A percentile compares a stretch with the other conserved stretches of the same genome.
Conservation (phyloP, 2,329 filamentous ascomycete genomes). For the Alternaria postmessia region DNA sequence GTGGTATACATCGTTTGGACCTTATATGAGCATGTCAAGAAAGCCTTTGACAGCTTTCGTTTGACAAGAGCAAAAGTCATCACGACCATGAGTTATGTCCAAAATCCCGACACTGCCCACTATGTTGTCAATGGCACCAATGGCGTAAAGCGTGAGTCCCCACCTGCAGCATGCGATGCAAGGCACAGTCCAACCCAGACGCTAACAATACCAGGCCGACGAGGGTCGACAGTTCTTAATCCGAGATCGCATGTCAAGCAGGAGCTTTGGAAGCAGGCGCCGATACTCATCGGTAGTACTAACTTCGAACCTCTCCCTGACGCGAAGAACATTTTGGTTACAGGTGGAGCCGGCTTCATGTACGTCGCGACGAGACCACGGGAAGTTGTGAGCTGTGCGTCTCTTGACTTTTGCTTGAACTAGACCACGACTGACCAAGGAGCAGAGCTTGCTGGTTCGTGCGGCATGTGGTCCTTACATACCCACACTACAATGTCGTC, state of each 20-base stretch:
- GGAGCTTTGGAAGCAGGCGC: slow-evolving; percentile 75
- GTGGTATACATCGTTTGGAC: neutral
- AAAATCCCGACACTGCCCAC: slow-evolving; percentile 31
- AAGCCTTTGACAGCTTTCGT: neutral
- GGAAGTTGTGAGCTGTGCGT: slow-evolving; percentile 13
- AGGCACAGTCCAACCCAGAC: slow-evolving; percentile 14
- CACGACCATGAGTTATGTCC: slow-evolving; percentile 37
- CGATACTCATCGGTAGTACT: slow-evolving; percentile 73
- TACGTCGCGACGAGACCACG: slow-evolving; percentile 54
- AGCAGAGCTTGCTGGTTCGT: slow-evolving; percentile 81
- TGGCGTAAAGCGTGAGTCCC: slow-evolving; percentile 40
- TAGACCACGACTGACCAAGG: slow-evolving; percentile 21
- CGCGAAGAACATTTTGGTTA: slow-evolving; percentile 83
- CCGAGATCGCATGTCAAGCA: slow-evolving; percentile 59
- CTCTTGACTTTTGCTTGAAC: neutral
- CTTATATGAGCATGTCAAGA: slow-evolving; percentile 8
- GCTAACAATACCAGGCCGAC: slow-evolving; percentile 33
- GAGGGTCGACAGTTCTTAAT: slow-evolving; percentile 52
- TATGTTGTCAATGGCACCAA: slow-evolving; percentile 21
- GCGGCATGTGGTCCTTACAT: slow-evolving; percentile 77
- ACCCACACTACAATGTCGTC: slow-evolving; percentile 79
- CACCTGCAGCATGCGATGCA: slow-evolving; percentile 8
- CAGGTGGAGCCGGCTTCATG: slow-evolving; percentile 87
- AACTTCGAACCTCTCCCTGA: slow-evolving; percentile 73
- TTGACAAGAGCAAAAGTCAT: neutral